Conservation (phyloP, 257 asterid species). For the Forsythia viridissima region DNA sequence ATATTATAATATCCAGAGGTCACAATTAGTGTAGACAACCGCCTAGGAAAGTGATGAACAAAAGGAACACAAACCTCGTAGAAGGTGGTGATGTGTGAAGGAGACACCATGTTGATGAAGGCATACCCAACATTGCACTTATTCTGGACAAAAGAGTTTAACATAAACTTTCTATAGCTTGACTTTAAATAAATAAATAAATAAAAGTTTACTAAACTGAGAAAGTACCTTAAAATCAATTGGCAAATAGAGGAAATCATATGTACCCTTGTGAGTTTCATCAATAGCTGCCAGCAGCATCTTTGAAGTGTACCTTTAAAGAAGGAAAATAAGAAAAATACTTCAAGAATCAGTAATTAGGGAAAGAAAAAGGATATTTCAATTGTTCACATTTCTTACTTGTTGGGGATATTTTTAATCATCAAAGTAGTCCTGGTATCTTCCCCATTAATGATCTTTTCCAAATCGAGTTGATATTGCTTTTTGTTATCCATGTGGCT, state of each 20-base stretch:
- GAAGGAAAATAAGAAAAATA: constrained; percentile 16
- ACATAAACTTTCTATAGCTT: constrained; percentile 6
- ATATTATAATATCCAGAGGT: background rate
- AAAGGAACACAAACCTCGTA: constrained; percentile 59
- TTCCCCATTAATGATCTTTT: constrained; percentile 71
- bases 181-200: constrained; percentile 7
- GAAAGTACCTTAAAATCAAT: constrained; percentile 90
- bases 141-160: constrained; percentile 56
- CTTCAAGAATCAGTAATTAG: constrained; percentile 12
- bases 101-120: constrained; percentile 92
- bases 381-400: constrained; percentile 51
- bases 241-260: constrained; percentile 93
- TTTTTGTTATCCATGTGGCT: constrained; percentile 71
- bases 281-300: constrained; percentile 92
- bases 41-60: background rate
- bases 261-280: constrained; percentile 85
- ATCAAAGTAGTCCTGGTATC: constrained; percentile 90
- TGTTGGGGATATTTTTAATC: constrained; percentile 97
- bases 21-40: background rate
- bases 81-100: constrained; percentile 74
- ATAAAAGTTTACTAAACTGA: background rate
- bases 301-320: constrained; percentile 86
- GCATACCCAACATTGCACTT: constrained; percentile 99
- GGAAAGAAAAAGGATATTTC: constrained; percentile 9
- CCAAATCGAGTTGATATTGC: constrained; percentile 90